phyloP scores from a whole-genome alignment of 345 rosid genomes.

The Fremontodendron californicum region DNA sequence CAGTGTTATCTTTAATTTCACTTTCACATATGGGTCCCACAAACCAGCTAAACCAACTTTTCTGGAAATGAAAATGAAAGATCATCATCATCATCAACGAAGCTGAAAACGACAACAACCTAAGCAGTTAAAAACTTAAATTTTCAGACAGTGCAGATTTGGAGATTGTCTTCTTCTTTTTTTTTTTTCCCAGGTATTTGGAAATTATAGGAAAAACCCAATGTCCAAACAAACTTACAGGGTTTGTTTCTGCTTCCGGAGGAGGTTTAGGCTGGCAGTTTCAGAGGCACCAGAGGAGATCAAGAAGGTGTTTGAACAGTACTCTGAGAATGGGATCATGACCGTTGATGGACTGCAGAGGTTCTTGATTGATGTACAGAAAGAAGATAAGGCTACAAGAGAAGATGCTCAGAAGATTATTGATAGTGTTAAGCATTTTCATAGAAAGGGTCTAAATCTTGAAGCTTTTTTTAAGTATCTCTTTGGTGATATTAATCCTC shows the following conservation, averaged over 20 bases:
- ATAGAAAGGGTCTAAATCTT: conserved; percentile 50
- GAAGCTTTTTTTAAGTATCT: conserved; percentile 71
- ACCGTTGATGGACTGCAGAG: conserved; percentile 41
- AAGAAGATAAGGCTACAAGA: conserved; percentile 42
- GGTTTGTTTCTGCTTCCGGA: conserved; percentile 29
- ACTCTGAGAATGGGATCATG: conserved; percentile 66
- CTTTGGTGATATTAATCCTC: conserved; percentile 48
- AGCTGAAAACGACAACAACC: not conserved
- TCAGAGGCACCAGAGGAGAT: conserved; percentile 67
- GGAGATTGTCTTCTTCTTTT: not conserved
- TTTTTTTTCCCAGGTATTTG: not conserved
- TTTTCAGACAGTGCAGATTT: not conserved
- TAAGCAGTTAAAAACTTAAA: not conserved
- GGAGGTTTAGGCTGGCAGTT: conserved; percentile 46
- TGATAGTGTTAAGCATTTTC: conserved; percentile 46
- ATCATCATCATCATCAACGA: not conserved
- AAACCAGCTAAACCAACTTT: not conserved
- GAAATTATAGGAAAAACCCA: not conserved
- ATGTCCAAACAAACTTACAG: conserved; percentile 71
- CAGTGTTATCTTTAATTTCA: not conserved
- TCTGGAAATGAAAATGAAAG: not conserved
- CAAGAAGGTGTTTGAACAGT: conserved; percentile 43
- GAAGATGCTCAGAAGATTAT: conserved; percentile 64
- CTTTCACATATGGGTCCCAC: not conserved
- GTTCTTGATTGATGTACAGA: conserved; percentile 63